Conservation (phyloP, 306 rosid genomes). For the Oemleria cerasiformis region DNA sequence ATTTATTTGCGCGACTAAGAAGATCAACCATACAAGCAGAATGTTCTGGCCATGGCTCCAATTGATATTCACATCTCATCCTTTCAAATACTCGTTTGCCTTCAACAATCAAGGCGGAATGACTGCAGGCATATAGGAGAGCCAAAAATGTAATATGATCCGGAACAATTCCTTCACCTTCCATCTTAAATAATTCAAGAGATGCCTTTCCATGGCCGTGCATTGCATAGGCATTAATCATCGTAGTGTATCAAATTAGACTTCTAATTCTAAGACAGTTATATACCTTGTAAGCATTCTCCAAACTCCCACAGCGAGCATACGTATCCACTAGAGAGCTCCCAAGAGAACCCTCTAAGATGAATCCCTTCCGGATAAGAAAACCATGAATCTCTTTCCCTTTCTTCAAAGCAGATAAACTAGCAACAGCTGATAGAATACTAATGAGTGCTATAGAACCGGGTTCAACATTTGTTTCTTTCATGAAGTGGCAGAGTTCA, state of each 20-base stretch:
- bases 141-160: constrained; percentile 75
- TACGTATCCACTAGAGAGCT: constrained; percentile 69
- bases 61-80: constrained; percentile 49
- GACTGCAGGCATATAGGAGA: constrained; percentile 73
- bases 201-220: constrained; percentile 66
- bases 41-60: constrained; percentile 84
- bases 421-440: constrained; percentile 54
- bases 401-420: constrained; percentile 62
- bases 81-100: constrained; percentile 45
- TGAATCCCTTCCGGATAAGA: constrained; percentile 56
- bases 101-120: constrained; percentile 65
- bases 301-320: constrained; percentile 59
- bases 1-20: constrained; percentile 61
- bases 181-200: constrained; percentile 52
- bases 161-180: constrained; percentile 43
- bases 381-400: constrained; percentile 76
- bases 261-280: constrained; percentile 31
- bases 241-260: constrained; percentile 59
- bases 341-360: constrained; percentile 46
- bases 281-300: constrained; percentile 46
- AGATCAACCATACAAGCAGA: constrained; percentile 71
- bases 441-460: constrained; percentile 55
- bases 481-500: constrained; percentile 46
- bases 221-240: constrained; percentile 79
- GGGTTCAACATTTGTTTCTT: constrained; percentile 41